Conservation (phyloP, 1,284 basidiomycete species). For the Thelephora terrestris region DNA sequence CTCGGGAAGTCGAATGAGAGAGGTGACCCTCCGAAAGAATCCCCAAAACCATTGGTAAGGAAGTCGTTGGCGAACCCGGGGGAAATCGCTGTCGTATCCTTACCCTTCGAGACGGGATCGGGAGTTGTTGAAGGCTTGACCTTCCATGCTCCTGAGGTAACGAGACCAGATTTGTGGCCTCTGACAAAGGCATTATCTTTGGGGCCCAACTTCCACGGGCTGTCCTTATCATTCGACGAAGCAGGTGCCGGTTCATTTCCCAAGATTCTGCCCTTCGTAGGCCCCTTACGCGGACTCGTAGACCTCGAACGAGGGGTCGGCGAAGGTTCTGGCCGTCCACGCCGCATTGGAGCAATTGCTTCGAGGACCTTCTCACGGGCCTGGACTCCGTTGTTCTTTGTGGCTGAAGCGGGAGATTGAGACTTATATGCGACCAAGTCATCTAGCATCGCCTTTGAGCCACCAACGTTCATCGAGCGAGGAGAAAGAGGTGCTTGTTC, state of each 20-base stretch:
- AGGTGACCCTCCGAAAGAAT: conserved; percentile 27
- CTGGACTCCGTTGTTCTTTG: conserved; percentile 40
- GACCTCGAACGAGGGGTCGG: conserved; percentile 22
- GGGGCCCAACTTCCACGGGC: conserved; percentile 39
- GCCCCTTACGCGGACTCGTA: conserved; percentile 30
- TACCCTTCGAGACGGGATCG: conserved; percentile 22
- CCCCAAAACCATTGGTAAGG: conserved; percentile 48
- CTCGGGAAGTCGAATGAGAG: conserved; percentile 12
- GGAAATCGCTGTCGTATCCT: background rate
- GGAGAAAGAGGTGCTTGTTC: conserved; percentile 33
- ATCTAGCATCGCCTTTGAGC: conserved; percentile 21
- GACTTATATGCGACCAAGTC: conserved; percentile 30
- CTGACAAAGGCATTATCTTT: conserved; percentile 17
- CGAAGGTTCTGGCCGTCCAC: conserved; percentile 45
- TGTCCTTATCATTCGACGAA: conserved; percentile 41
- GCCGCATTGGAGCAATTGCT: conserved; percentile 67
- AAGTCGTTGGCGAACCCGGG: conserved; percentile 22
- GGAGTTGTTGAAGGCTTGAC: conserved; percentile 19
- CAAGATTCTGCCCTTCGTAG: conserved; percentile 27
- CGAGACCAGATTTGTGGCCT: conserved; percentile 26
- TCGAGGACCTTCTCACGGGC: conserved; percentile 66
- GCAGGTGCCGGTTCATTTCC: conserved; percentile 21
- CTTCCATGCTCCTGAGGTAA: conserved; percentile 23
- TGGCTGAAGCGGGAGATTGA: conserved; percentile 15
- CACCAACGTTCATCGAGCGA: conserved; percentile 18